These are phyloP conservation scores for Yarrowia osloensis DNA, from an alignment of 805 yeast species.

Conservation along the genomic window DNA sequence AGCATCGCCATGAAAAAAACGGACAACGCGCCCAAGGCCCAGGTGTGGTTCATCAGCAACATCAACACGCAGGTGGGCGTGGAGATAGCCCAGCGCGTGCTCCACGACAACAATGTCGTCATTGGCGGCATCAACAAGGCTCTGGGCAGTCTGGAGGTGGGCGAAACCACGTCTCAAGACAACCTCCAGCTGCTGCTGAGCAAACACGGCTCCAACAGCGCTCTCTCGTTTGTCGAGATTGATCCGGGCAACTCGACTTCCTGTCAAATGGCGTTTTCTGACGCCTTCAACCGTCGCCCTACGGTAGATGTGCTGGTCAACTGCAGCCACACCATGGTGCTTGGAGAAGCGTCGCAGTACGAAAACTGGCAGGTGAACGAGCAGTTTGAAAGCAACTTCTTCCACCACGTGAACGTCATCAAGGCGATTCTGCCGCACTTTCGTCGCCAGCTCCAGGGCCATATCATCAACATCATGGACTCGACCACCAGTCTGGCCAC, in stretches of 20 bases:
- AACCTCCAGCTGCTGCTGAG: background rate
- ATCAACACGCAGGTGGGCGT: constrained; percentile 26
- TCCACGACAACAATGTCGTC: constrained; percentile 1
- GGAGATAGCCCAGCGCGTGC: constrained; percentile 6
- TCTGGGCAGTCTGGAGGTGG: constrained; percentile 2
- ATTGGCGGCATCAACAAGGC: constrained; percentile 15
- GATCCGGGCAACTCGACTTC: constrained; percentile 16
- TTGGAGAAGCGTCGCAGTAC: background rate
- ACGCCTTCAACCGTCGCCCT: constrained; percentile 2
- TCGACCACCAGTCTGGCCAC: background rate
- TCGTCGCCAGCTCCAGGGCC: constrained; percentile 18
- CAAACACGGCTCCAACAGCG: background rate
- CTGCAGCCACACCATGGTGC: background rate
- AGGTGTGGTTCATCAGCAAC: constrained; percentile 20
- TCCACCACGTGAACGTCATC: constrained; percentile 21
- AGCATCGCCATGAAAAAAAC: background rate
- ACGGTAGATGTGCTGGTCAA: constrained; percentile 19
- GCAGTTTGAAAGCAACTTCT: constrained; percentile 27
- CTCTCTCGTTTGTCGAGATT: background rate
- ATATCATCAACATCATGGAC: constrained; percentile 21
- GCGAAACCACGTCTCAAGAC: constrained; percentile 6
- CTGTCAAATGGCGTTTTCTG: constrained; percentile 25
- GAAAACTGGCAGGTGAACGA: constrained; percentile 25
- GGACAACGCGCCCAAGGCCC: background rate
- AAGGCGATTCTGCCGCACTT: constrained; percentile 20